Evolutionary conservation across 257 asterid genomes (phyloP), one percentile per base, ranked within the genome.

Genomic region (Leonotis leonurus): DNA sequence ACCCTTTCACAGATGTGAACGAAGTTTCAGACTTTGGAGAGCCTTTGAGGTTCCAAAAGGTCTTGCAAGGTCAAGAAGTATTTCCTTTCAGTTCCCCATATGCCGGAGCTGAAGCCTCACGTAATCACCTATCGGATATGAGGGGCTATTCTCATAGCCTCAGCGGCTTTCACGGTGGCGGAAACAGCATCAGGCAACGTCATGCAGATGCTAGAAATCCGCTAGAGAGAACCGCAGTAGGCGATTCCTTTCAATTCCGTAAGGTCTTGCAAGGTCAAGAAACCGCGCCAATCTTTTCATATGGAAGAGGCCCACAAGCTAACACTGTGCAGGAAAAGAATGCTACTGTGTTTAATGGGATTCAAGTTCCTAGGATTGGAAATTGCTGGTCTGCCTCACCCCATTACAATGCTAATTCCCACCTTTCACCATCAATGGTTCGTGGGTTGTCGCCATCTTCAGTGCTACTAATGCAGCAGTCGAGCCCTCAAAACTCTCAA

Each of bases 1-100:
- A 32, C 1, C 59, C n/a, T 75, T 27, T 43, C 50, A 35, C 89
- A 86, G 94, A 86, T 71, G 93, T 82, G 60, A 79, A 64, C 61
- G 89, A 78, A 67, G 75, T 79, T 60, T 72, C 87, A 39, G 88
- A 85, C 82, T 79, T 79, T 72, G 95, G 87, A 67, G 94, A 93
- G 73, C 76, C 94, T 35, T 30, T 67, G 61, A 84, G 94, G 87
- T 77, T 82, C 91, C 96, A 87, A 71, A 84, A 88, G 97, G 99
- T 93, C 99, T 93, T 93, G 99, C 99, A 93, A 93, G 99, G 99
- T 93, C 99, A 93, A 93, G 99, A 89, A 93, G 84, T 89, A 39
- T 74, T 80, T 65, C 71, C 83, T 51, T 82, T 79, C 78, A 69
- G 80, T 68, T 69, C 79, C 65, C 79, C 76, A 27, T 72, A 74